Percentiles rank a stretch among this genome's conserved stretches.
These are phyloP conservation scores for Candida insectalens DNA, from an alignment of 805 yeast genomes.

Conservation along the genomic window DNA sequence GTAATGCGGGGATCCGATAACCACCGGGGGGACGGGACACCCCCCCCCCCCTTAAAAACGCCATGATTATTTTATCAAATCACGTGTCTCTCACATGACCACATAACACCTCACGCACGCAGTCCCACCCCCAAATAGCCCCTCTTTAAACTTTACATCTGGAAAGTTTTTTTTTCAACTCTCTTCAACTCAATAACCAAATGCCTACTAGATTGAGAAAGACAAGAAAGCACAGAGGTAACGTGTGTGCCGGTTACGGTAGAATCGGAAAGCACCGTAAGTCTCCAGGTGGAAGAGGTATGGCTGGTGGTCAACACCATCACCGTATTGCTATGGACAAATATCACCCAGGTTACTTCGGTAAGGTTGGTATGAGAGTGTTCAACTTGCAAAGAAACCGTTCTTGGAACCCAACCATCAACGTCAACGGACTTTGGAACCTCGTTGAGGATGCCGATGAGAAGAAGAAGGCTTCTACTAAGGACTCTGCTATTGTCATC, in stretches of 20 bases:
- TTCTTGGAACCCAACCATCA: slow-evolving; percentile 96
- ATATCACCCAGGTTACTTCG: slow-evolving; percentile 99
- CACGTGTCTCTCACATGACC: too few relatives aligned
- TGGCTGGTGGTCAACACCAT: slow-evolving; percentile 99
- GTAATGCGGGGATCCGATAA: too few relatives aligned
- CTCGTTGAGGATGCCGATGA: slow-evolving; percentile 92
- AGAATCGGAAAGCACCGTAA: slow-evolving; percentile 99
- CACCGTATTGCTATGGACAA: slow-evolving; percentile 99
- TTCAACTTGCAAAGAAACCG: slow-evolving; percentile 93
- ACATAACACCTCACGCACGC: too few relatives aligned
- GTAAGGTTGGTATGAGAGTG: slow-evolving; percentile 99
- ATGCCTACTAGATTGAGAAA: slow-evolving; percentile 99
- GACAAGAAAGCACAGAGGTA: slow-evolving; percentile 99
- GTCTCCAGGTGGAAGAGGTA: slow-evolving; percentile 99
- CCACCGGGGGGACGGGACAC: too few relatives aligned
- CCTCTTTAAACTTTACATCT: too few relatives aligned
- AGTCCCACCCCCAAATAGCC: too few relatives aligned
- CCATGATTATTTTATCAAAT: too few relatives aligned
- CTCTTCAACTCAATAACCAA: too few relatives aligned
- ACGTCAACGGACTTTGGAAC: slow-evolving; percentile 98
- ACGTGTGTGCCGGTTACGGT: slow-evolving; percentile 99
- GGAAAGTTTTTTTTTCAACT: too few relatives aligned
- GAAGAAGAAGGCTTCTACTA: slow-evolving; percentile 74
- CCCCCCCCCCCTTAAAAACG: too few relatives aligned
- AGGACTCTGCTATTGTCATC: slow-evolving; percentile 95